These are phyloP conservation scores for Durusdinium trenchii DNA, from an alignment of 73 alveolate species.

Conservation along the genomic window DNA sequence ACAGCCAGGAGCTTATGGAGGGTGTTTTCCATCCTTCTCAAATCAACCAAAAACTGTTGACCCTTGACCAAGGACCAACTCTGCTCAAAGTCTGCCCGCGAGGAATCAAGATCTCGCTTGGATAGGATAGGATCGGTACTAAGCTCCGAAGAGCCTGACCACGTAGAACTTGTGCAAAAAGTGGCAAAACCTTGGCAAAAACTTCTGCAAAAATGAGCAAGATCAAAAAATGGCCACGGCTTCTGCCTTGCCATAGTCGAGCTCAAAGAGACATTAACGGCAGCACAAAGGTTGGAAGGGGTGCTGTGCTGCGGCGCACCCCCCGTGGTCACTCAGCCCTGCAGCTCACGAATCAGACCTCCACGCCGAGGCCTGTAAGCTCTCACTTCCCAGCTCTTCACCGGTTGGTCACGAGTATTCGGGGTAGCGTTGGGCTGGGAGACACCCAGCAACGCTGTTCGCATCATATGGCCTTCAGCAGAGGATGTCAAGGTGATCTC, in stretches of 20 bases:
- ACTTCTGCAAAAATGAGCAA: not conserved
- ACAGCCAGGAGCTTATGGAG: no score
- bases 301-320: not conserved
- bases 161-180: not conserved
- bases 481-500: constrained; percentile 19
- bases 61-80: no score
- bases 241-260: not conserved
- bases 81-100: no score
- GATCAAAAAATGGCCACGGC: not conserved
- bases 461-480: not conserved
- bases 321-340: not conserved
- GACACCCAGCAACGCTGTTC: not conserved
- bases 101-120: not conserved
- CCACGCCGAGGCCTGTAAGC: constrained; percentile 47
- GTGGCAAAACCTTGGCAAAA: constrained; percentile 6
- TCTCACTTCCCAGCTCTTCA: constrained; percentile 37
- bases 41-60: no score
- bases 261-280: not conserved
- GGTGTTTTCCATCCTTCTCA: no score
- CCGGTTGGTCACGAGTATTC: not conserved
- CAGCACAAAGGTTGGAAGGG: not conserved
- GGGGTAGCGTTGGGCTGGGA: not conserved
- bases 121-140: not conserved
- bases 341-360: constrained; percentile 6
- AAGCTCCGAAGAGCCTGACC: constrained; percentile 64